Base-by-base conservation (phyloP, 805 yeast genomes). In the Kodamaea kakaduensis region DNA sequence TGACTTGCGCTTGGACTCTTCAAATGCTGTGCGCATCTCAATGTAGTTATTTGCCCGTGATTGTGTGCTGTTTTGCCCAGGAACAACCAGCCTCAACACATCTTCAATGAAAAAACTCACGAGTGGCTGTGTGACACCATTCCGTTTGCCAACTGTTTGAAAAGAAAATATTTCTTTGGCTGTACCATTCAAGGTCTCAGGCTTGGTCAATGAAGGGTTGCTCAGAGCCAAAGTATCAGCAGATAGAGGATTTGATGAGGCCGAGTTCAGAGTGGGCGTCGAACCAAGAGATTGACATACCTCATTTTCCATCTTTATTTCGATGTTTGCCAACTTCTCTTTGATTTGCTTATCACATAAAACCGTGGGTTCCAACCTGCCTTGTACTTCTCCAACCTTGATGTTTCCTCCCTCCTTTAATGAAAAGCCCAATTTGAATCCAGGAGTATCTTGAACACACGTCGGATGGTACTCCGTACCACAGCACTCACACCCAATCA, bases 371-470 rank as follows among this genome's bases (percentile, higher is more conserved):
- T 47, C 49, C 6, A 76, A 53, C 24, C 46, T 63, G 1, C 81
- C 81, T 13, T 43, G 32, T 1, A 44, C 21, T 1, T 42, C 52
- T 4, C 54, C 59, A 9, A 64, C 44, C 24, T 46, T 55, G 7
- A 54, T 45, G 21, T 48, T 52, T 12, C 48, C 48, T 17, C 52
- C 42, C 15, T 47, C 46, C 7, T 38, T 51, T 4, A 77, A 44
- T 30, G 60, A 64, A 46, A 84, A 81, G 2, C 89, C 90, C 31
- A 78, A 42, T 37, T 56, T 54, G 45, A 60, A 67, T n/a, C 63
- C 62, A 0, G 61, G 51, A 5, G 64, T 51, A 36, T 69, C 71
- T 38, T 72, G 75, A 9, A 80, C 80, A 63, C 87, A 82, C 0
- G 79, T 79, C 1, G 73, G 62, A 54, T 80, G 85, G 39, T 40